phyloP scores from a whole-genome alignment of 176 grass and related monocot species.

The Aegilops longissima region DNA sequence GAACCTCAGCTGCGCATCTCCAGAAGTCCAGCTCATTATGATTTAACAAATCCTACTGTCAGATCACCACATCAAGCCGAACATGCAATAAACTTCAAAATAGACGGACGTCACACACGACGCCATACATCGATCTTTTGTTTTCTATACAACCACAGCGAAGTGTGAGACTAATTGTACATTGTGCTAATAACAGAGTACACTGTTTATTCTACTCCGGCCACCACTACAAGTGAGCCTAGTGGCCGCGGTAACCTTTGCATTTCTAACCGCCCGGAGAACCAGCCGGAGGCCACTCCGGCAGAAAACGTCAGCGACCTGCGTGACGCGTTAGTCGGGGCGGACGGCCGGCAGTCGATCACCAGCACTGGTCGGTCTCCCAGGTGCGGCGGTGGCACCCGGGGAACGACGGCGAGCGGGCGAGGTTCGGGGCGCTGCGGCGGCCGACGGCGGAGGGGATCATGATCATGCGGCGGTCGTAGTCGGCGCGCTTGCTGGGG shows the following conservation, averaged over 20 bases:
- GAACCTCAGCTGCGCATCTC: not conserved
- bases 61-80: not conserved
- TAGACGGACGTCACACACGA: slow-evolving; percentile 7
- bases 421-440: too few species aligned
- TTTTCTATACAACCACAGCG: not conserved
- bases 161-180: slow-evolving; percentile 15
- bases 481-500: too few species aligned
- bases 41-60: slow-evolving; percentile 11
- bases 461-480: too few species aligned
- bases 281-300: not conserved
- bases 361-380: too few species aligned
- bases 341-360: too few species aligned
- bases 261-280: not conserved
- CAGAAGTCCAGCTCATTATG: not conserved
- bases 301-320: not conserved
- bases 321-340: too few species aligned
- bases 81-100: slow-evolving; percentile 5
- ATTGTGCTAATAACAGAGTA: too few species aligned
- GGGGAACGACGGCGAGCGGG: too few species aligned
- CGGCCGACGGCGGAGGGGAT: too few species aligned
- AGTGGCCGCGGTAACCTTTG: slow-evolving; percentile 12
- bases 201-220: not conserved
- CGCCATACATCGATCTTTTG: not conserved
- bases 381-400: too few species aligned
- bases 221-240: not conserved